These are phyloP conservation scores for Aquanectria penicillioides DNA, from an alignment of 2,329 filamentous ascomycete species.

Conservation along the genomic window DNA sequence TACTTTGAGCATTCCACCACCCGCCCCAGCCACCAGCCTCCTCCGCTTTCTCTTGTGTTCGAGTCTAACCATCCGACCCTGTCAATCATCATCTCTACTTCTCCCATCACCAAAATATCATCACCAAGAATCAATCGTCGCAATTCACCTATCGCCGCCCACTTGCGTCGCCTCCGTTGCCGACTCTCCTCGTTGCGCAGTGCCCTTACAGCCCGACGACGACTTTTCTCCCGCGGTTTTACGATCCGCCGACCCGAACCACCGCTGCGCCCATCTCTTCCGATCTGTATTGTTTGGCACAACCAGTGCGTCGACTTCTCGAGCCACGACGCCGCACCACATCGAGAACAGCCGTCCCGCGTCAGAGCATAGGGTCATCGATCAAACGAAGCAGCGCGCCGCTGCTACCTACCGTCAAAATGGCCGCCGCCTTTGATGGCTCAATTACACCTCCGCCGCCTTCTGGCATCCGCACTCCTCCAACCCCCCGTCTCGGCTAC, in stretches of 20 bases:
- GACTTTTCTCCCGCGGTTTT: slow-evolving; percentile 16
- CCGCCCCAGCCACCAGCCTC: slow-evolving; percentile 41
- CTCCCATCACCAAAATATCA: slow-evolving; percentile 38
- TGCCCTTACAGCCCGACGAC: neutral
- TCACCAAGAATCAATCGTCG: slow-evolving; percentile 35
- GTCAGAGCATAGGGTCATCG: slow-evolving; percentile 12
- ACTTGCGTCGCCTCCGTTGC: neutral
- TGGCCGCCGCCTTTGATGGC: slow-evolving; percentile 40
- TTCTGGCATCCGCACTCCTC: slow-evolving; percentile 69
- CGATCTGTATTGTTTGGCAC: slow-evolving; percentile 33
- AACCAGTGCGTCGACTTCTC: slow-evolving; percentile 32
- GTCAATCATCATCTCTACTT: slow-evolving; percentile 37
- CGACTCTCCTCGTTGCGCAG: neutral
- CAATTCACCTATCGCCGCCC: slow-evolving; percentile 21
- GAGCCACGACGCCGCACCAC: slow-evolving; percentile 21
- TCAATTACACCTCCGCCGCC: slow-evolving; percentile 70
- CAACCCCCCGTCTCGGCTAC: slow-evolving; percentile 74
- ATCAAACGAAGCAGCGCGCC: slow-evolving; percentile 20
- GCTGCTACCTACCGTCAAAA: slow-evolving; percentile 34
- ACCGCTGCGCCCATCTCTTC: slow-evolving; percentile 13
- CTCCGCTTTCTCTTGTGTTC: slow-evolving; percentile 33
- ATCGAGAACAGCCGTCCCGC: slow-evolving; percentile 12
- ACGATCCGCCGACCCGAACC: neutral
- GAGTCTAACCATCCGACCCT: slow-evolving; percentile 36
- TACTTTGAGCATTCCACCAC: slow-evolving; percentile 16